These are phyloP conservation scores for Zygotorulaspora danielsina DNA, from an alignment of 805 yeast species.

Conservation along the genomic window DNA sequence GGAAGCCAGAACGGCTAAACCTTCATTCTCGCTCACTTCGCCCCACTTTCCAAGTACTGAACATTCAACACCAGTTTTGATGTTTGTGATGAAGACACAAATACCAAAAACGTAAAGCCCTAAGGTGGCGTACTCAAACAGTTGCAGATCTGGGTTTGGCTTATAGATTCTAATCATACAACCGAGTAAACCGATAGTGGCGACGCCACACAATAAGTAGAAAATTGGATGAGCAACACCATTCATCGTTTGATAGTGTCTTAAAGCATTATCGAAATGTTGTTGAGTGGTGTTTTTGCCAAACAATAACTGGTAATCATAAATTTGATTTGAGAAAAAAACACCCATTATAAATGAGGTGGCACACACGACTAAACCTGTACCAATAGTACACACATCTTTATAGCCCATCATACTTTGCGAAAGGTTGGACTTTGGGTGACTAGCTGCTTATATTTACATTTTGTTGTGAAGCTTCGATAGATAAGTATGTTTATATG, in stretches of 20 bases:
- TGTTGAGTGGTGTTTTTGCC: conserved; percentile 44
- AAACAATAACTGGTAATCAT: conserved; percentile 76
- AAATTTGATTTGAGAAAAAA: conserved; percentile 72
- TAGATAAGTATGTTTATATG: too few relatives aligned
- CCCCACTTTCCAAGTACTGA: conserved; percentile 82
- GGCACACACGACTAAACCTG: conserved; percentile 36
- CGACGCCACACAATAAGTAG: conserved; percentile 55
- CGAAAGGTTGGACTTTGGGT: too few relatives aligned
- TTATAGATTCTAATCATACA: conserved; percentile 72
- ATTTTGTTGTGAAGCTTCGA: too few relatives aligned
- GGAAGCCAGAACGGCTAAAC: conserved; percentile 89
- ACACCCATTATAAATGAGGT: conserved; percentile 79
- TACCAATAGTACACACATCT: conserved; percentile 32
- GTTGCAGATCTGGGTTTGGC: conserved; percentile 79
- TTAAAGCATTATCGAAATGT: conserved; percentile 58
- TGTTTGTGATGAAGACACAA: conserved; percentile 80
- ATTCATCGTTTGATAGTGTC: conserved; percentile 75
- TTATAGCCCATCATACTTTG: conserved; percentile 17
- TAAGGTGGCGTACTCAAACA: conserved; percentile 86
- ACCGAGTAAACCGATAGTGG: conserved; percentile 67
- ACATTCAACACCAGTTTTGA: conserved; percentile 72
- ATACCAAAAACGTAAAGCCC: conserved; percentile 67
- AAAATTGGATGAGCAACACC: conserved; percentile 45
- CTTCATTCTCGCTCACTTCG: conserved; percentile 81
- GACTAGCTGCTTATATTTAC: too few relatives aligned